These are phyloP conservation scores for Thalia dealbata DNA, from an alignment of 176 grass and related monocot genomes.

Conservation along the genomic window DNA sequence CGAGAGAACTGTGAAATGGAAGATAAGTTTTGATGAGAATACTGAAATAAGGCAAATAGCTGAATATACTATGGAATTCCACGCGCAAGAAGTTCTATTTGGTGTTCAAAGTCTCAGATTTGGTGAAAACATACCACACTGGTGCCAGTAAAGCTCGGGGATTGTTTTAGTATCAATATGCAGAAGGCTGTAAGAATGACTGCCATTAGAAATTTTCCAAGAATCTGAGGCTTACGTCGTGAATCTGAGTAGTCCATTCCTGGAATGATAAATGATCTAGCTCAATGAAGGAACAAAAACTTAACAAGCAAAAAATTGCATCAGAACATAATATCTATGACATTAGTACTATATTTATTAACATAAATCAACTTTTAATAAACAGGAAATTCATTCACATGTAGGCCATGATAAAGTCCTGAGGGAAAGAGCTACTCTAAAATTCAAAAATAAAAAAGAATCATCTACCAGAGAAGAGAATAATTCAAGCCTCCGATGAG, in stretches of 20 bases:
- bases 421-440: too few relatives aligned
- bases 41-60: not conserved
- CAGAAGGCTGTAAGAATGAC: slow-evolving; percentile 55
- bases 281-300: too few relatives aligned
- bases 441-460: not conserved
- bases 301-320: not conserved
- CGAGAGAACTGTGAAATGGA: slow-evolving; percentile 66
- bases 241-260: slow-evolving; percentile 87
- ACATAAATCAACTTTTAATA: not conserved
- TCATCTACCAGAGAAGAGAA: not conserved
- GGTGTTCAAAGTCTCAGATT: not conserved
- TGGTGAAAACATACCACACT: slow-evolving; percentile 50
- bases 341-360: too few relatives aligned
- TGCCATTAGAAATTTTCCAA: slow-evolving; percentile 61
- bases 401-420: not conserved
- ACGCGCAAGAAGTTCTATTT: not conserved
- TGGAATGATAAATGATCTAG: slow-evolving; percentile 20
- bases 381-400: not conserved
- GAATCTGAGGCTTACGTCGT: slow-evolving; percentile 69
- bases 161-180: slow-evolving; percentile 91
- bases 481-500: slow-evolving; percentile 1
- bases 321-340: not conserved
- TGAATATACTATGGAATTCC: not conserved
- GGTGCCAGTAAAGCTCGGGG: slow-evolving; percentile 67
- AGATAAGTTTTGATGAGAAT: not conserved